Evolutionary conservation across 805 yeast genomes (phyloP), one percentile per base, ranked within the genome.

Genomic region (Torulaspora maleeae): DNA sequence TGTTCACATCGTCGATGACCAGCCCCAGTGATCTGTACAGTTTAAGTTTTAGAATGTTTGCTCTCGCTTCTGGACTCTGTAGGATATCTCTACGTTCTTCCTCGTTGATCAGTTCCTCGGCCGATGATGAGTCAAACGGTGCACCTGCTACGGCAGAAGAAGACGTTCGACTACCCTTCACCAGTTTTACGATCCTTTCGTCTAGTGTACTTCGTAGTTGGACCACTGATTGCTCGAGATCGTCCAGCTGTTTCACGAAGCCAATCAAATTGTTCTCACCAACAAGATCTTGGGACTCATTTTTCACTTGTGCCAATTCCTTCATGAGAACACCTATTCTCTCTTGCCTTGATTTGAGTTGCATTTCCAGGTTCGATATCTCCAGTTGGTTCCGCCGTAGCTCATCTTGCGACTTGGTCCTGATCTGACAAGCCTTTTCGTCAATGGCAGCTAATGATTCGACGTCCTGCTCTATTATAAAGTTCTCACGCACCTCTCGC

Each of bases 21-120:
- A 84, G 59, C 1, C 89, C 91, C 48, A 83, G 57, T 36, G 77
- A 77, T 51, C 79, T 76, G 60, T 72, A 83, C 15, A 85, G 66
- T 54, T 78, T 77, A 41, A 83, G 61, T 54, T 80, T 81, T 54
- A 84, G 61, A 9, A 72, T 59, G 41, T 58, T 55, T 4, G 60
- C 55, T 24, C 49, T 56, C 11, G 52, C 52, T 7, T 40, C 44
- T 10, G 61, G 62, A 49, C 59, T 52, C 5, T 45, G 41, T 8
- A 50, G 5, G 7, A 51, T 41, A 17, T 49, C 47, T n/a, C 39
- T 36, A 5, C 38, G 42, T 11, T 46, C 60, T 20, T 49, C 50
- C 9, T 42, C 44, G 17, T 50, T 49, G 4, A 38, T 30, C 22
- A 29, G 32, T 16, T 37, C 27, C 9, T 28, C 9, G 10, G 25